Evolutionary conservation across 257 asterid genomes (phyloP).

Genomic region (Solanum bulbocastanum): DNA sequence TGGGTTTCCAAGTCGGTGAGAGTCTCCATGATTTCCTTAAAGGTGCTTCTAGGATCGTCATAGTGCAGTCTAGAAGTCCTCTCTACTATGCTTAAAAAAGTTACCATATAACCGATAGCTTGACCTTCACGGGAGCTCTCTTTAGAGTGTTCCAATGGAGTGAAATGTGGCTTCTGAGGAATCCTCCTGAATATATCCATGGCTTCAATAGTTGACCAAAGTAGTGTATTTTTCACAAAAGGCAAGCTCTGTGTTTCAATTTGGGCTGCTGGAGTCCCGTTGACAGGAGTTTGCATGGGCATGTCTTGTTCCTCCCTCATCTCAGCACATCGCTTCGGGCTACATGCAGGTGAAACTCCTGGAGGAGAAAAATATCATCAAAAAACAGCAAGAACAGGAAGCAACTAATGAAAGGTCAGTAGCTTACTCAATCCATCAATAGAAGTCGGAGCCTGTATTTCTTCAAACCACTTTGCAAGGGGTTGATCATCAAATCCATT

Average conservation of each 20-base stretch:
- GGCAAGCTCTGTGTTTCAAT: constrained; percentile 39
- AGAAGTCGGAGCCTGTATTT: constrained; percentile 27
- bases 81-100: constrained; percentile 45
- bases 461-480: constrained; percentile 56
- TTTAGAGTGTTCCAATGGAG: constrained; percentile 31
- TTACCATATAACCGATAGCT: constrained; percentile 76
- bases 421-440: constrained; percentile 37
- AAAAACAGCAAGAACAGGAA: background rate
- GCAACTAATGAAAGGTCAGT: background rate
- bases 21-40: constrained; percentile 43
- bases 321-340: constrained; percentile 14
- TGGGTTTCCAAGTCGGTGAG: constrained; percentile 49
- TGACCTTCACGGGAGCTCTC: constrained; percentile 70
- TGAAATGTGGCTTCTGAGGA: constrained; percentile 88
- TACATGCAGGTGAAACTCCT: constrained; percentile 24
- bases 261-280: background rate
- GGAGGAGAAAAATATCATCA: constrained; percentile 1
- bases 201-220: constrained; percentile 63
- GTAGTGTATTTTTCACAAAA: constrained; percentile 38
- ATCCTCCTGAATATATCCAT: constrained; percentile 54
- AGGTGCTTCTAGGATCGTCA: constrained; percentile 28
- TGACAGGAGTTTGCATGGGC: background rate
- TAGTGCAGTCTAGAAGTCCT: constrained; percentile 31
- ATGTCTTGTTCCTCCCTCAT: constrained; percentile 9
- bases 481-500: constrained; percentile 45